Evolutionary conservation across 371 early-diverging fungal species (phyloP).

Genomic region (Mortierella sp.): DNA sequence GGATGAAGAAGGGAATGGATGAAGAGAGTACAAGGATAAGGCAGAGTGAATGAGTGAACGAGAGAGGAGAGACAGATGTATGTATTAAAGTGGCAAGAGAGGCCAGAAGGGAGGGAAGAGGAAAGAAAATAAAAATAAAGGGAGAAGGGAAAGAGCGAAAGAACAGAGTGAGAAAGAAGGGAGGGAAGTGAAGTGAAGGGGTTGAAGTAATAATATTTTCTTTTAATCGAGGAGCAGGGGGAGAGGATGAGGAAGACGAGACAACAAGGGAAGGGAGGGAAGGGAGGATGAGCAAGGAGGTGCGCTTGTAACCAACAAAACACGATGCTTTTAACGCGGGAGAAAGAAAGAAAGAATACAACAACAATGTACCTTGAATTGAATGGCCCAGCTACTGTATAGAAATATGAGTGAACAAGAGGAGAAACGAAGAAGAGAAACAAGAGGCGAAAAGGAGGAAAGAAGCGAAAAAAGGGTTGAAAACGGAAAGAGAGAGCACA

Average conservation of each 20-base stretch:
- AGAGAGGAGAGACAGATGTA: neutral
- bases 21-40: slow-evolving; percentile 16
- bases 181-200: neutral
- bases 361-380: too few species aligned
- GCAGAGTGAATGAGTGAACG: neutral
- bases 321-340: too few species aligned
- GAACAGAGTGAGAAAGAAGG: neutral
- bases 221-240: slow-evolving; percentile 30
- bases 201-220: neutral
- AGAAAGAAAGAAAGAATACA: too few species aligned
- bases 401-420: too few species aligned
- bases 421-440: too few species aligned
- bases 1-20: neutral
- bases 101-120: neutral
- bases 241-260: neutral
- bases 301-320: too few species aligned
- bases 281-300: too few species aligned
- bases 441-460: too few species aligned
- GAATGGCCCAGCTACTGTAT: too few species aligned
- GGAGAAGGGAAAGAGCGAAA: neutral
- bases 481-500: too few species aligned
- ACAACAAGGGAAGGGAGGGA: neutral
- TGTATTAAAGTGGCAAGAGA: neutral
- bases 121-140: neutral
- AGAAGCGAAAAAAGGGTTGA: too few species aligned